These are phyloP conservation scores for Larix kaempferi DNA, from an alignment of 75 land plant species.

Conservation along the genomic window DNA sequence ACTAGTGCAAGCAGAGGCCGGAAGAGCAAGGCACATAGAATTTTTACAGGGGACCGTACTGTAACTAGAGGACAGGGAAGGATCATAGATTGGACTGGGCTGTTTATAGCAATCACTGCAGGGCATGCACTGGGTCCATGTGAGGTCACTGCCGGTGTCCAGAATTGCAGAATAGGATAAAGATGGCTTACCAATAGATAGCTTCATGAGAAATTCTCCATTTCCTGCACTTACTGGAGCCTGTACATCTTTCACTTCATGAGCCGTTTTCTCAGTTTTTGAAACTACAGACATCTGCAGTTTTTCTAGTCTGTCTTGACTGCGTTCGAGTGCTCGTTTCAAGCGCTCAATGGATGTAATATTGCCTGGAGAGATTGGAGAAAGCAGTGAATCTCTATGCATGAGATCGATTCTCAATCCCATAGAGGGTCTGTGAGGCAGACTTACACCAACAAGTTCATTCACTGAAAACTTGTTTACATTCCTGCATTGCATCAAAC, in stretches of 20 bases:
- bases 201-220: background rate
- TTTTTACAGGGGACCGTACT: conserved; percentile 7
- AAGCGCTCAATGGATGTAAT: background rate
- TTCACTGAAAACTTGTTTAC: no score
- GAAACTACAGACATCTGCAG: background rate
- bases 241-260: background rate
- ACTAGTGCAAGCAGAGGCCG: background rate
- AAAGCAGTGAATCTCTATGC: background rate
- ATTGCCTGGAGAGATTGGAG: background rate
- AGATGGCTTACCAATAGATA: background rate
- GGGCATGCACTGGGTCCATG: conserved; percentile 35
- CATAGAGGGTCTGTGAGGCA: no score
- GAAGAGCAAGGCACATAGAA: conserved; percentile 9
- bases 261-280: no score
- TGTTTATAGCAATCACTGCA: conserved; percentile 29
- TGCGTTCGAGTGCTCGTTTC: background rate
- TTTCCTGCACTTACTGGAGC: background rate
- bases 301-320: background rate
- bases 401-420: background rate
- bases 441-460: no score
- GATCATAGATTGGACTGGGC: conserved; percentile 25
- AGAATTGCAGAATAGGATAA: background rate
- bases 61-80: conserved; percentile 16
- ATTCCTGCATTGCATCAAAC: no score
- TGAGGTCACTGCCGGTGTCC: conserved; percentile 21